Evolutionary conservation across 108 stramenopile genomes (phyloP).

Genomic region (Schizochytrium sp.): DNA sequence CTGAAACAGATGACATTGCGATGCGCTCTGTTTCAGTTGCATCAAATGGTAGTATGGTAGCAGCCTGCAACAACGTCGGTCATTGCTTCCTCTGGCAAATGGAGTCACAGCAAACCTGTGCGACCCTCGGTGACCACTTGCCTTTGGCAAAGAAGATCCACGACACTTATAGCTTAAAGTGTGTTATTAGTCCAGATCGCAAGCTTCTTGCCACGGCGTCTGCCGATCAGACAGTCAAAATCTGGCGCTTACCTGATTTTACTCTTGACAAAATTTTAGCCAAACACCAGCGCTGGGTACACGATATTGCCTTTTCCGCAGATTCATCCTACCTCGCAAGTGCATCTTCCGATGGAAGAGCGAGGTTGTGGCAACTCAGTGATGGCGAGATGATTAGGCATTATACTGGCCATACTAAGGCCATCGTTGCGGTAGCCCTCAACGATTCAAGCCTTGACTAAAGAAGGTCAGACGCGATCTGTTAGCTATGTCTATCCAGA

Average conservation of each 20-base stretch:
- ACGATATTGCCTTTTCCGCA: conserved; percentile 96
- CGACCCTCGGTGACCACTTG: not conserved
- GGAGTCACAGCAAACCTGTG: conserved; percentile 30
- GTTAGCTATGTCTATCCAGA: not conserved
- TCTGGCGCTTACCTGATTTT: conserved; percentile 89
- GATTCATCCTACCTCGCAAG: conserved; percentile 95
- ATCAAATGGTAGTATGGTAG: conserved; percentile 80
- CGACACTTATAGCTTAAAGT: conserved; percentile 73
- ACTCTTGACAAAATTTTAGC: conserved; percentile 80
- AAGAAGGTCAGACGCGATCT: not conserved
- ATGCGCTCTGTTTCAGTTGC: conserved; percentile 71
- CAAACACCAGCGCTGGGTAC: conserved; percentile 93
- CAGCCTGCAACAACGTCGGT: conserved; percentile 85
- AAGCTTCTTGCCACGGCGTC: conserved; percentile 87
- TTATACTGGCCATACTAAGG: conserved; percentile 91
- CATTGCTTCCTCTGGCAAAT: conserved; percentile 84
- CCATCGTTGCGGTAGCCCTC: conserved; percentile 96
- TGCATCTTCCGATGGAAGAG: conserved; percentile 89
- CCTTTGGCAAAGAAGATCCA: conserved; percentile 65
- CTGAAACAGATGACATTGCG: conserved; percentile 74
- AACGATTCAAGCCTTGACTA: conserved; percentile 87
- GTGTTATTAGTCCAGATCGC: conserved; percentile 71
- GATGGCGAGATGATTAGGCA: conserved; percentile 88
- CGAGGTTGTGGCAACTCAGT: conserved; percentile 92
- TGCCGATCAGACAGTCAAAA: conserved; percentile 87